Percentiles rank a stretch among this genome's conserved stretches.
Conservation (phyloP, 768 basidiomycete species). For the Harrya chromipes region DNA sequence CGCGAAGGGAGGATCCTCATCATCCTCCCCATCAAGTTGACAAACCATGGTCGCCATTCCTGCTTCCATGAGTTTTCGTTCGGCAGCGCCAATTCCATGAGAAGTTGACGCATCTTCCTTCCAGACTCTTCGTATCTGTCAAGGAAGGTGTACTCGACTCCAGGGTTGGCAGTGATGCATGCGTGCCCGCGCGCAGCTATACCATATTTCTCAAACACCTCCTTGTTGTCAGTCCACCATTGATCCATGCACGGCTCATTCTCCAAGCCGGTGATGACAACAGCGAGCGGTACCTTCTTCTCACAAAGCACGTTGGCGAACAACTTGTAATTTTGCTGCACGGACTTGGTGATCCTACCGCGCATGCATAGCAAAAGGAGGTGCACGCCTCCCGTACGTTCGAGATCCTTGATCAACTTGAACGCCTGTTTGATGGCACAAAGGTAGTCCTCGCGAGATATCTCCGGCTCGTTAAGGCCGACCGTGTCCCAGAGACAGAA, state of each 20-base stretch:
- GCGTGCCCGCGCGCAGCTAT: constrained; percentile 35
- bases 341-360: constrained; percentile 35
- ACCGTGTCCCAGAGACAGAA: constrained; percentile 32
- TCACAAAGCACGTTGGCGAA: constrained; percentile 40
- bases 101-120: constrained; percentile 17
- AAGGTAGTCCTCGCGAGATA: constrained; percentile 17
- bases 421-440: constrained; percentile 30
- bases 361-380: constrained; percentile 41
- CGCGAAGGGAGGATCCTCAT: constrained; percentile 13
- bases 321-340: constrained; percentile 38
- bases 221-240: constrained; percentile 40
- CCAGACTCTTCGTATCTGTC: constrained; percentile 32
- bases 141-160: constrained; percentile 20
- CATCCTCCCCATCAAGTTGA: constrained; percentile 19
- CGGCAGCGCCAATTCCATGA: constrained; percentile 7
- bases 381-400: constrained; percentile 33
- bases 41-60: constrained; percentile 18
- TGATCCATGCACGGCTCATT: constrained; percentile 31
- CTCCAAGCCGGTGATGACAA: constrained; percentile 42
- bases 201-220: constrained; percentile 25
- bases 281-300: constrained; percentile 33
- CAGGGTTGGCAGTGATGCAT: constrained; percentile 38
- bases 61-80: constrained; percentile 12
- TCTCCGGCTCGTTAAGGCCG: constrained; percentile 30
- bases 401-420: constrained; percentile 32